A percentile compares a stretch with the other conserved stretches of the same genome.
phyloP scores from a whole-genome alignment of 257 asterid genomes.

The Henckelia pumila region DNA sequence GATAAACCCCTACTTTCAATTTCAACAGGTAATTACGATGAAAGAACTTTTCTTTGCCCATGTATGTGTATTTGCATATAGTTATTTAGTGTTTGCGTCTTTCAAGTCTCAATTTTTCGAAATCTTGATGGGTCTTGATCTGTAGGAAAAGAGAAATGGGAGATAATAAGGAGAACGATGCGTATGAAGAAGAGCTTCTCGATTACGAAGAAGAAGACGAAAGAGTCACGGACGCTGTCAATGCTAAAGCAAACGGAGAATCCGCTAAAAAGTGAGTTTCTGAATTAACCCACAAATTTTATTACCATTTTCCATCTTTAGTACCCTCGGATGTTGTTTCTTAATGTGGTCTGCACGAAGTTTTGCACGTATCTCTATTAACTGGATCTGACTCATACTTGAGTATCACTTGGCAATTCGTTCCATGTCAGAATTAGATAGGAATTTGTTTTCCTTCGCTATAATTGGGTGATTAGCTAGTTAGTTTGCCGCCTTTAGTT shows the following conservation, averaged over 20 bases:
- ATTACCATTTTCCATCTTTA: not conserved
- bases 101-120: not conserved
- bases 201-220: conserved; percentile 97
- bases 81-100: not conserved
- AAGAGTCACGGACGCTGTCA: conserved; percentile 58
- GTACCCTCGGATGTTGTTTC: not conserved
- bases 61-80: not conserved
- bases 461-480: not conserved
- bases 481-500: no score
- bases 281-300: not conserved
- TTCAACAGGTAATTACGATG: conserved; percentile 32
- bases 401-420: not conserved
- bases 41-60: conserved; percentile 1
- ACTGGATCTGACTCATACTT: no score
- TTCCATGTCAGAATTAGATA: not conserved
- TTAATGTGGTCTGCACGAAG: no score
- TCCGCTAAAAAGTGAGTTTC: conserved; percentile 70
- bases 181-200: conserved; percentile 91
- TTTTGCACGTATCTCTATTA: no score
- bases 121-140: conserved; percentile 22
- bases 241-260: conserved; percentile 77
- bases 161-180: conserved; percentile 74
- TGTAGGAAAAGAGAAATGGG: conserved; percentile 46
- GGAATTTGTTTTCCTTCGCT: not conserved
- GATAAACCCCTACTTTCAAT: not conserved